Percentiles rank a stretch among this genome's conserved stretches.
phyloP scores from a whole-genome alignment of 306 rosid genomes.

The Malus domestica region ASM211411v1 NC_041795.1:10733001-10733500 shows the following conservation, averaged over 20 bases:
- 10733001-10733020: neutral
- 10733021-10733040: neutral
- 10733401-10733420: neutral
- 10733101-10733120: neutral
- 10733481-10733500: neutral
- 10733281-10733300: neutral
- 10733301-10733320: neutral
- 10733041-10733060: neutral
- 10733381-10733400: neutral
- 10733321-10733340: neutral
- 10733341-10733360: neutral
- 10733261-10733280: neutral
- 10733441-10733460: neutral
- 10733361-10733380: neutral
- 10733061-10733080: neutral
- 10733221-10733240: neutral
- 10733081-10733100: neutral
- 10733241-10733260: too few species aligned
- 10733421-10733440: neutral
- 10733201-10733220: too few species aligned
- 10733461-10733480: neutral
- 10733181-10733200: neutral
- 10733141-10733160: neutral
- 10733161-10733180: too few species aligned
- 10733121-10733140: neutral